Evolutionary conservation across 2,329 filamentous ascomycete genomes (phyloP), one percentile per base, ranked within the genome.

Genomic region (Fusarium paranaense): DNA sequence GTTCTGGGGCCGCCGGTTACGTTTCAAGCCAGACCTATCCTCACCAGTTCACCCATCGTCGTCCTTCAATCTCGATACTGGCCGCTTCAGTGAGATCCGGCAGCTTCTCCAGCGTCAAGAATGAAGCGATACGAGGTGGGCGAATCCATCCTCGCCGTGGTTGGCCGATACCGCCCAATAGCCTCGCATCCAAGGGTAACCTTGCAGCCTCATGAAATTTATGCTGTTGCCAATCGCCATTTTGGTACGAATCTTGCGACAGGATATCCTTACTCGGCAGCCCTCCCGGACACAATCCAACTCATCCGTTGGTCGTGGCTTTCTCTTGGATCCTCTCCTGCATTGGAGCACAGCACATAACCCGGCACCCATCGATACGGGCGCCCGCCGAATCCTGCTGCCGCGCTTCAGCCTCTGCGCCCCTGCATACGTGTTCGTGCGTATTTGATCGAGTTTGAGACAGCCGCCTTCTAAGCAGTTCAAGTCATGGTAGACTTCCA

Each of bases 401-500:
- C 52, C 63, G 61, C 32, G 59, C 58, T 57, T 68, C 47, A 35
- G 64, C 61, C 60, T 45, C 64, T 61, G 66, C 45, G 57, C 57
- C 18, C 35, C 66, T 64, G 67, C 61, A 68, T 70, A 67, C 67
- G 71, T 76, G 73, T 67, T 71, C 67, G 60, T 71, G 67, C 64
- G 56, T 61, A 58, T 62, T 62, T 52, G 66, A 37, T 38, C 30
- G 38, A 62, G 32, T 69, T 38, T 54, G 45, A 61, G 35, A 25
- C 52, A 37, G 42, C 56, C 20, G 37, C 54, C 25, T 30, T 62
- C 45, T 62, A 37, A 62, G 30, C 52, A 62, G 32, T 62, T 62
- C 59, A 20, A 45, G 20, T 30, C 18, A 38, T 22, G 30, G 25
- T 37, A 22, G 22, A n/a, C 25, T 33, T 37, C 42, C n/a, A 50